Base-by-base conservation (phyloP, 495 filamentous ascomycete species). In the Apiosordaria backusii region DNA sequence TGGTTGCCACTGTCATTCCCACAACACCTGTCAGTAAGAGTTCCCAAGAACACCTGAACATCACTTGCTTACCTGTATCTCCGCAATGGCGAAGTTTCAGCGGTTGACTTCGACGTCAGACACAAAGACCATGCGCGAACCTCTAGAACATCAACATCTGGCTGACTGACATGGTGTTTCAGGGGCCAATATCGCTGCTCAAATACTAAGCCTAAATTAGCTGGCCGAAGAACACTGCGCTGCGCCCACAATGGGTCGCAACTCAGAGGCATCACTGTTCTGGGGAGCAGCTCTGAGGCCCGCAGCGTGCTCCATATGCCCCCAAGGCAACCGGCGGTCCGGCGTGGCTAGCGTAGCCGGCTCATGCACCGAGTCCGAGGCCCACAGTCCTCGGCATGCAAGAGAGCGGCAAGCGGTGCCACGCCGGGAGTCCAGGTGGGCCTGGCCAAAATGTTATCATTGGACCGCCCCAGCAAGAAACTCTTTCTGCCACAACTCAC, bases 161-260 rank as follows among this genome's bases (percentile, higher is more conserved):
- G 35, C 1, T 15, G 16, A 45, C 35, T 45, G 35, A 45, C 35
- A 45, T 45, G 0, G 0, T 18, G 35, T 45, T 45, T 45, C 57
- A 59, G 0, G 16, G 57, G 57, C 57, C n/a, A 59, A 59, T 27
- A 27, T 7, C 6, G 25, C 23, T 4, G 4, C 24, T 59, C 57
- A 59, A 25, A 59, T 59, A 59, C 57, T 59, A 59, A 27, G 22
- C 57, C 57, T 7, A 25, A 23, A 23, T 59, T 15, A 59, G 57
- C 57, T 27, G 21, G 57, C 57, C 21, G 57, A 59, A 15, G 35
- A 18, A 45, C 5, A 45, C 10, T 9, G 35, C 16, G 35, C 35
- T 45, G 35, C 3, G 22, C 57, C 25, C n/a, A 27, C 57, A 21
- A 22, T 59, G 57, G 57, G 25, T 27, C 57, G 57, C 57, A 59